phyloP scores from a whole-genome alignment of 2,329 filamentous ascomycete species.

The Fusarium annulatum region DNA sequence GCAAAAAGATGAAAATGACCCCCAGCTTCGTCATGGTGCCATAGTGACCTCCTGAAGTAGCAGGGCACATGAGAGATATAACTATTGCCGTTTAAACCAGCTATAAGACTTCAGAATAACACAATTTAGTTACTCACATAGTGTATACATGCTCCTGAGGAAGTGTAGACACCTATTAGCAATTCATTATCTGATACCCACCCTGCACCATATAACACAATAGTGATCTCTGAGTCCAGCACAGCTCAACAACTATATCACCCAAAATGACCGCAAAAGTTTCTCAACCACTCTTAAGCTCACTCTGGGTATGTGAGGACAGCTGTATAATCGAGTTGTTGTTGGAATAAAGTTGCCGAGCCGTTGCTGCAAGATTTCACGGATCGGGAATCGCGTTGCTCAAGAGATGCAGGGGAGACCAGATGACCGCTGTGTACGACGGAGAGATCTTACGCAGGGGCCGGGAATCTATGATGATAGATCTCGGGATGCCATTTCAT shows the following conservation, averaged over 20 bases:
- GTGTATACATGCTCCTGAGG: background rate
- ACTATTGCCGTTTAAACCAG: background rate
- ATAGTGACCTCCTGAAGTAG: background rate
- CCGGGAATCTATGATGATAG: background rate
- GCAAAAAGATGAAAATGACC: background rate
- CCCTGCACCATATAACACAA: background rate
- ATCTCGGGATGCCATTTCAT: background rate
- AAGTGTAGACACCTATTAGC: background rate
- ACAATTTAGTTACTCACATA: background rate
- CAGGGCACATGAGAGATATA: background rate
- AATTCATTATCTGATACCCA: background rate
- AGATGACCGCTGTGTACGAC: conserved; percentile 4
- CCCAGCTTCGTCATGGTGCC: background rate
- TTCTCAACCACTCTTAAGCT: background rate
- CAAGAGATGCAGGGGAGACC: conserved; percentile 1
- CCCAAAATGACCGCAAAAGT: background rate
- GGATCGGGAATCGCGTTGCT: conserved; percentile 33
- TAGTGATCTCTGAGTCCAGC: background rate
- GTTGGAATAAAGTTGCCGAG: conserved; percentile 38
- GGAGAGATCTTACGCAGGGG: conserved; percentile 20
- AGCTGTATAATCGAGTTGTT: background rate
- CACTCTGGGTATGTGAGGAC: background rate
- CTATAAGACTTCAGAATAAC: background rate
- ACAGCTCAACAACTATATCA: background rate
- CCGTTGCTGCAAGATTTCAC: conserved; percentile 36